Base-by-base conservation (phyloP, 2,329 filamentous ascomycete genomes). In the Simplicillium aogashimaense region DNA sequence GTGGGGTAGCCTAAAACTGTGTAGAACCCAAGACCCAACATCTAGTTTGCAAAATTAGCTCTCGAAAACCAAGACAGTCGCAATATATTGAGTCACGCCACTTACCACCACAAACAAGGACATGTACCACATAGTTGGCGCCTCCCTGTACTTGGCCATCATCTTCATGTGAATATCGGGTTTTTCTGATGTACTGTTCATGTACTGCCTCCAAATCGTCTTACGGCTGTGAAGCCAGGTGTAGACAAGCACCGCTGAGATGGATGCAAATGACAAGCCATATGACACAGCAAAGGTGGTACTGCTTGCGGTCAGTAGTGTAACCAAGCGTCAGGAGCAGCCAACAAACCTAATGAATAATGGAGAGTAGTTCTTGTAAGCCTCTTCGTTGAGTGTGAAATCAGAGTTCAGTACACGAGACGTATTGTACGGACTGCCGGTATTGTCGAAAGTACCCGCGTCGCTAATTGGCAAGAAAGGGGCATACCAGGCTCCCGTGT, bases 251-350 rank as follows among this genome's bases (percentile, higher is more conserved):
- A 87, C 68, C 0, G 81, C 73, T 0, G 82, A 66, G 32, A 86
- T 83, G 37, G 80, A 73, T 3, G 83, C 83, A 53, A 87, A 87
- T 0, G 78, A 83, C 2, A 86, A 61, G 1, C 81, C 83, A 49
- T 86, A 87, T 1, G 72, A 69, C 43, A 86, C 61, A 45, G 79
- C 72, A 53, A 86, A 86, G 0, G 81, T 83, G 1, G 82, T 86
- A 46, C 80, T 83, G 36, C 1, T 14, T 8, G 17, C 11, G 31
- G 12, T 29, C 13, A 9, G 20, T 7, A 8, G 15, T 29, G 18
- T n/a, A 25, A 12, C 11, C 29, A 7, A 17, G 2, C 6, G 14
- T 3, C n/a, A 10, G 2, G 7, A 3, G 12, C 12, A 16, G 10
- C 7, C 15, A 6, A 45, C 50, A 15, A 49, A 67, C 70, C 69